These are phyloP conservation scores for Mycena belliarum DNA, from an alignment of 768 basidiomycete species.

Conservation along the genomic window DNA sequence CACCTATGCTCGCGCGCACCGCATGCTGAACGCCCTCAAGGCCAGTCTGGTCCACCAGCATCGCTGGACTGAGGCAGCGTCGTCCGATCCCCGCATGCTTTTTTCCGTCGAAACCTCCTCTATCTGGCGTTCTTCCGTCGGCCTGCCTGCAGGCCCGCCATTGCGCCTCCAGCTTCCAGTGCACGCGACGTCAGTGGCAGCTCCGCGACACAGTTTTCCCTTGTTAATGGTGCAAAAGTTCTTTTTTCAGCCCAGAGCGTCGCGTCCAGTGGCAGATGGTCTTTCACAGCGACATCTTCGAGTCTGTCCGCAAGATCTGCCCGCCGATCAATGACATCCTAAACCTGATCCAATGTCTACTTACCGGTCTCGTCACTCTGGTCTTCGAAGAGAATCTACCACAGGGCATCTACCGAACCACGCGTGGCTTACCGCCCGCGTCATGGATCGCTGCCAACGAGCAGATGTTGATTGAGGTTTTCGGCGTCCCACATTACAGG, in stretches of 20 bases:
- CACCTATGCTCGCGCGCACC: conserved; percentile 79
- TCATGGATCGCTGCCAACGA: conserved; percentile 78
- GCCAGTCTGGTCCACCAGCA: conserved; percentile 64
- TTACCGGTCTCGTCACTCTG: conserved; percentile 71
- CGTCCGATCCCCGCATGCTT: conserved; percentile 69
- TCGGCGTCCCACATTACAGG: conserved; percentile 71
- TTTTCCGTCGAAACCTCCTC: conserved; percentile 78
- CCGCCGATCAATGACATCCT: conserved; percentile 72
- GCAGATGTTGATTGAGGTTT: conserved; percentile 65
- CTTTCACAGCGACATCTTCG: conserved; percentile 78
- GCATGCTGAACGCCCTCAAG: conserved; percentile 69
- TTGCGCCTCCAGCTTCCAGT: conserved; percentile 73
- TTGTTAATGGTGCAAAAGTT: no score
- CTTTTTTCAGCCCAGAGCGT: conserved; percentile 83
- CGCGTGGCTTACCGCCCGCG: conserved; percentile 74
- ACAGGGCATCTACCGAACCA: conserved; percentile 70
- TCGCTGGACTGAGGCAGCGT: conserved; percentile 64
- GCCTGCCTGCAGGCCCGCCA: conserved; percentile 75
- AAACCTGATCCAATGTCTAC: conserved; percentile 67
- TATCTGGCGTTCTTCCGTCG: conserved; percentile 75
- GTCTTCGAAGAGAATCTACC: conserved; percentile 76
- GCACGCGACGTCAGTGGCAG: conserved; percentile 80
- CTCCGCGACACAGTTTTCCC: no score
- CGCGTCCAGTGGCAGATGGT: conserved; percentile 91
- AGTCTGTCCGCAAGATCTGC: conserved; percentile 66